A percentile compares a stretch with the other conserved stretches of the same genome.
phyloP scores from a whole-genome alignment of 208 protist species.

The Acanthamoeba healyi region DNA sequence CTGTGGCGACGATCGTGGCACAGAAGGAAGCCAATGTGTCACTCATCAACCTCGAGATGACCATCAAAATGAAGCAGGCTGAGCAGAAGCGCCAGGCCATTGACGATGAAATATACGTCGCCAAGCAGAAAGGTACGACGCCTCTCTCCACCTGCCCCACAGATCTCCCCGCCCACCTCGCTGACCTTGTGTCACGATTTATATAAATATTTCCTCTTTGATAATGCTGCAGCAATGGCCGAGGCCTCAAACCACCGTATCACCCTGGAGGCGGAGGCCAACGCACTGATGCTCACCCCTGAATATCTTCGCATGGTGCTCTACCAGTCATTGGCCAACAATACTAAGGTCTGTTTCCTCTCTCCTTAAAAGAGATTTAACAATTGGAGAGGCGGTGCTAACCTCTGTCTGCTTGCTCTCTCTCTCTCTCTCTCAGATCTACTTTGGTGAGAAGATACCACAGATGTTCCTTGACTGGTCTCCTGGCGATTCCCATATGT shows the following conservation, averaged over 20 bases:
- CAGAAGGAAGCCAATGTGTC: constrained; percentile 70
- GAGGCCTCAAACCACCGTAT: constrained; percentile 39
- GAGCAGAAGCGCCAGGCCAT: constrained; percentile 23
- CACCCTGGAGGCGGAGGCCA: constrained; percentile 60
- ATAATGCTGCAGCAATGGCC: background rate
- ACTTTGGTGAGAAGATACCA: constrained; percentile 68
- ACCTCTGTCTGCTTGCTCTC: background rate
- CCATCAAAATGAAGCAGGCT: constrained; percentile 62
- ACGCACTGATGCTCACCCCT: constrained; percentile 51
- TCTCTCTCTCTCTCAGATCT: background rate
- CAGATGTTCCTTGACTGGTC: constrained; percentile 64
- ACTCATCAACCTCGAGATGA: constrained; percentile 61
- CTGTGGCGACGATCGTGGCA: constrained; percentile 33
- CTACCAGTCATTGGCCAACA: constrained; percentile 68
- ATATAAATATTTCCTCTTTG: too few species aligned
- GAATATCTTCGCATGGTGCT: constrained; percentile 64
- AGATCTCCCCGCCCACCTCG: too few species aligned
- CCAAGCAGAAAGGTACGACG: constrained; percentile 11
- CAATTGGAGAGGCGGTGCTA: too few species aligned
- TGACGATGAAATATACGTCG: constrained; percentile 47
- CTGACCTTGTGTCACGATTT: too few species aligned
- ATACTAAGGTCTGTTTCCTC: constrained; percentile 31
- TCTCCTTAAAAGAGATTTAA: background rate
- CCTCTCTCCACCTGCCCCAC: too few species aligned
- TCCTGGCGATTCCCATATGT: constrained; percentile 28